Evolutionary conservation across 352 stramenopile species (phyloP), one percentile per base, ranked within the genome.

Genomic region (Phytophthora syringae): DNA sequence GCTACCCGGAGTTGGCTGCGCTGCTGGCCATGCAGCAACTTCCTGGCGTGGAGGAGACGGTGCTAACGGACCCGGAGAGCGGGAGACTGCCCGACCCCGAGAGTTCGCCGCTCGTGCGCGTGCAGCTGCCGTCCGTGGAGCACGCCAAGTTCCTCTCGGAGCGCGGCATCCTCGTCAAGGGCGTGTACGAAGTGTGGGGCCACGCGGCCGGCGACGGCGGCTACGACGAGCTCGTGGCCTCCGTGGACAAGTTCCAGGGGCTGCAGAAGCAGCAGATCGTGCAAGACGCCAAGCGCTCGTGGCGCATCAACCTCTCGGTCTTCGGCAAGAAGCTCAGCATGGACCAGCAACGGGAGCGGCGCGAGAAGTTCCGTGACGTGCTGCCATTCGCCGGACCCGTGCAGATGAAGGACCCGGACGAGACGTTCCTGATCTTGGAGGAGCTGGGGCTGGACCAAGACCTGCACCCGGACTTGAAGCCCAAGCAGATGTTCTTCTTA

Each of bases 321-420:
- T 95, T 95, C 32, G 87, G 87, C 42, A 89, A 89, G 57, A 93
- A 92, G 55, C 73, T 95, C 22, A 88, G 75, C 28, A 90, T 90
- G 77, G 68, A 80, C 1, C 77, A 92, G 52, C 85, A 94, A 60
- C 64, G 67, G 4, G 64, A 57, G 9, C 74, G 79, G 7, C 80
- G 84, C 15, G 72, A 89, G 48, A 50, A 61, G 3, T 90, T 94
- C 42, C 52, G 68, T 12, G 53, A 87, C 10, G 72, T 79, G 22
- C 60, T 94, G 48, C 83, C 81, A 16, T 91, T 95, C 60, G 73
- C 70, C 0, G 87, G 87, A 0, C 84, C 86, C 44, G 84, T 95
- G 45, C 70, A 78, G 5, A 88, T 95, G 74, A 88, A 87, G 18
- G 61, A 87, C 48, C 67, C 87, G 7, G 52, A 79, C 43, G 77